These are phyloP conservation scores for Pseudocercospora pini-densiflorae DNA, from an alignment of 2,329 filamentous ascomycete species.

Conservation along the genomic window DNA sequence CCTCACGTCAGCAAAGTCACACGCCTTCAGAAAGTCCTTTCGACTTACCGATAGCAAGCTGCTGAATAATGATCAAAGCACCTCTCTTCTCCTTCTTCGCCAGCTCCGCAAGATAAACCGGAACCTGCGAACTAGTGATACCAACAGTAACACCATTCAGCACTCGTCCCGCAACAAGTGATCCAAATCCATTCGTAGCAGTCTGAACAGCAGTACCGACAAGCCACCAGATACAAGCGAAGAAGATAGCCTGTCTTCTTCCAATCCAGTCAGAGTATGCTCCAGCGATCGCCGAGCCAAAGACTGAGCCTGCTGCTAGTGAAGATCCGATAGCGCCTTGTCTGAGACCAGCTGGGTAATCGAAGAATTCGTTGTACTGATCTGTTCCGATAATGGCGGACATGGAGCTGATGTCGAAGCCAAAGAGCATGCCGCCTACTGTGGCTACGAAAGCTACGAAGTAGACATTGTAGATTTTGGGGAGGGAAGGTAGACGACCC, in stretches of 20 bases:
- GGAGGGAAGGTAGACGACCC: constrained; percentile 36
- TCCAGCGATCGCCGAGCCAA: constrained; percentile 53
- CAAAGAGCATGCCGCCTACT: constrained; percentile 57
- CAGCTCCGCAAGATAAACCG: constrained; percentile 52
- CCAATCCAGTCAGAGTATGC: constrained; percentile 55
- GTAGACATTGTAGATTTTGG: constrained; percentile 60
- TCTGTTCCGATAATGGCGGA: constrained; percentile 19
- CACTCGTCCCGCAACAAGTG: constrained; percentile 51
- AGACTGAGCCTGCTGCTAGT: constrained; percentile 55
- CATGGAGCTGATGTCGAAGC: constrained; percentile 50
- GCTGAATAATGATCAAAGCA: constrained; percentile 50
- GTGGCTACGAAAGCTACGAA: constrained; percentile 59
- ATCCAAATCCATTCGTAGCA: constrained; percentile 43
- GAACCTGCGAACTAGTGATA: constrained; percentile 51
- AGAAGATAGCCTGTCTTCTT: constrained; percentile 51
- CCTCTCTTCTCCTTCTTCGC: constrained; percentile 49
- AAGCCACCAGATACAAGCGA: constrained; percentile 56
- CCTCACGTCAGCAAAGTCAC: not conserved
- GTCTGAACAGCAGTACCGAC: constrained; percentile 50
- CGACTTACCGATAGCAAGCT: constrained; percentile 46
- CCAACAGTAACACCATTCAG: constrained; percentile 49
- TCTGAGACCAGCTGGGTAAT: constrained; percentile 53
- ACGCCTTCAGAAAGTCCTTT: not conserved
- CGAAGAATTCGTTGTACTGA: constrained; percentile 57
- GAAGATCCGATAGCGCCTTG: constrained; percentile 57